Evolutionary conservation across 805 yeast species (phyloP).

Genomic region (Ogataea paradorogensis): DNA sequence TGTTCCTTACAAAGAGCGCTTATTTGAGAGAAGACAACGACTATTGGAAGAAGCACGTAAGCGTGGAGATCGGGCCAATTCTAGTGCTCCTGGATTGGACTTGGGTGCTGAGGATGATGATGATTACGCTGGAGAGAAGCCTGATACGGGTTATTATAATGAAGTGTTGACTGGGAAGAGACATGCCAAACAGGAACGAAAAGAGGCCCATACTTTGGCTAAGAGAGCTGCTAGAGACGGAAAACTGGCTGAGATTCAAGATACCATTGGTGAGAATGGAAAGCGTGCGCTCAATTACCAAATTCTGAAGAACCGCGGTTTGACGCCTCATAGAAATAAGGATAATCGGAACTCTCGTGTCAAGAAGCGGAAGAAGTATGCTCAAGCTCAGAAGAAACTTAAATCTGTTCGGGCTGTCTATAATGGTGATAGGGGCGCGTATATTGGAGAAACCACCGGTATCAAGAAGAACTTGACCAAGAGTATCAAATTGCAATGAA

Average conservation of each 20-base stretch:
- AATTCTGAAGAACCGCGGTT: constrained; percentile 93
- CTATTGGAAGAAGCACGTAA: constrained; percentile 83
- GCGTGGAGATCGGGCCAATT: constrained; percentile 62
- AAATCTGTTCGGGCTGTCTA: constrained; percentile 89
- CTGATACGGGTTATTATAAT: constrained; percentile 59
- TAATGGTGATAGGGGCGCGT: constrained; percentile 69
- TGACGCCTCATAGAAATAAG: constrained; percentile 89
- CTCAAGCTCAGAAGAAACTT: constrained; percentile 89
- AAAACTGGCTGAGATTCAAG: constrained; percentile 66
- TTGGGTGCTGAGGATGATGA: constrained; percentile 50
- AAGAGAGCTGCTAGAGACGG: constrained; percentile 82
- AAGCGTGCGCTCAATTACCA: constrained; percentile 95
- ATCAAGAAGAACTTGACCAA: constrained; percentile 91
- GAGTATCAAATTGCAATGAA: constrained; percentile 68
- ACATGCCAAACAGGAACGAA: constrained; percentile 52
- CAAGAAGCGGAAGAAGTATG: constrained; percentile 97
- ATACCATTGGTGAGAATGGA: constrained; percentile 70
- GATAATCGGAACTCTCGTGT: constrained; percentile 94
- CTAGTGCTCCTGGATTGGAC: constrained; percentile 46
- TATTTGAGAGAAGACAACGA: constrained; percentile 86
- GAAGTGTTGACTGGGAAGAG: constrained; percentile 46
- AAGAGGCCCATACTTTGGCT: constrained; percentile 65
- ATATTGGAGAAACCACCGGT: constrained; percentile 95
- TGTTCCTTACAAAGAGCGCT: constrained; percentile 85
- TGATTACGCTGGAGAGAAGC: constrained; percentile 39